Evolutionary conservation across 2,329 filamentous ascomycete genomes (phyloP).

Genomic region (Exophiala viscosa): DNA sequence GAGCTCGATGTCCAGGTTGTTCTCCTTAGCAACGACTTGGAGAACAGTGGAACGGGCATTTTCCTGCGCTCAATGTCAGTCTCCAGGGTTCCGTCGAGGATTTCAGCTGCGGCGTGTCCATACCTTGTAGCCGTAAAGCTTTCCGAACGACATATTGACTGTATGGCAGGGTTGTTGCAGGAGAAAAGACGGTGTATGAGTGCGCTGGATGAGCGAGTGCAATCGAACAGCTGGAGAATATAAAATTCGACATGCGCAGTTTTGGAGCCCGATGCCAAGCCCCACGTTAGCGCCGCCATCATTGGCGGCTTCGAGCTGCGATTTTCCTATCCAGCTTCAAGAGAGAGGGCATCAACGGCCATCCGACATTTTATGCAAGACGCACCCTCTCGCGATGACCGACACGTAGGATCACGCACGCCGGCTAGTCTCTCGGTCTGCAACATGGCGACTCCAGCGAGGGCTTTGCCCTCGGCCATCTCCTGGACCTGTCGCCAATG

Average conservation of each 20-base stretch:
- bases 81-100: slow-evolving; percentile 16
- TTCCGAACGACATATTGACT: slow-evolving; percentile 88
- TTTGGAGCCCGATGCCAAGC: not conserved
- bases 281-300: not conserved
- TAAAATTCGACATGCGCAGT: not conserved
- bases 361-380: not conserved
- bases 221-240: not conserved
- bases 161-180: slow-evolving; percentile 11
- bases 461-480: slow-evolving; percentile 11
- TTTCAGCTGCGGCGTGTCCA: slow-evolving; percentile 33
- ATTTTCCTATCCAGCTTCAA: too few species aligned
- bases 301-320: too few species aligned
- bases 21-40: slow-evolving; percentile 93
- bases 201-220: not conserved
- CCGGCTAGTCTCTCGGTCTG: not conserved
- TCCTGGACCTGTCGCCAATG: slow-evolving; percentile 21
- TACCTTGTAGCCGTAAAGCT: slow-evolving; percentile 87
- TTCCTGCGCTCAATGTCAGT: slow-evolving; percentile 25
- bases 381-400: not conserved
- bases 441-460: slow-evolving; percentile 16
- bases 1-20: slow-evolving; percentile 86
- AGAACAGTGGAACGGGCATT: slow-evolving; percentile 44
- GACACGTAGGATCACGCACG: not conserved
- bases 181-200: not conserved
- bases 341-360: not conserved